Base-by-base conservation (phyloP, 1,284 basidiomycete genomes). In the Fomitopsis schrenkii region DNA sequence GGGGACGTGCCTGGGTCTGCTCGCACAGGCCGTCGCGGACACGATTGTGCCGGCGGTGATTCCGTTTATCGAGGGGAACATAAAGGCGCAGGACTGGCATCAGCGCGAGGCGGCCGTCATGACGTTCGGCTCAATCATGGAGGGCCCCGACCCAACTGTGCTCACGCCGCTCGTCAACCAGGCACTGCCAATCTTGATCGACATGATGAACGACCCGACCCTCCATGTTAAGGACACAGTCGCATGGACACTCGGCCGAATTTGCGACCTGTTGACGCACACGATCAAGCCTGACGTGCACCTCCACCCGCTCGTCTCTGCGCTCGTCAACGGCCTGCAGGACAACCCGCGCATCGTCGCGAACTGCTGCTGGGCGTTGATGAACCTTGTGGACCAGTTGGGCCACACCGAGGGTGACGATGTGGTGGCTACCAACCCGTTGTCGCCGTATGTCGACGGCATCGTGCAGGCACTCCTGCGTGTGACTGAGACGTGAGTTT, bases 71-170 rank as follows among this genome's bases (percentile, higher is more conserved):
- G 97, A 99, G 77, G 88, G 87, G 33, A 91, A 98, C 79, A 98
- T 99, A 82, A 94, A 94, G 71, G 80, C 86, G 38, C 82, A 85
- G 57, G 94, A 98, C 72, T 99, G 97, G 97, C 94, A 94, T 72
- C 82, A 89, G 60, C 94, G 97, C 59, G 97, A 99, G 75, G 97
- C 97, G 0, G 96, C 97, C 22, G 90, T 98, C 66, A 98, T 98
- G 95, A 90, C 95, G 48, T 99, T 99, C 72, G 97, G 97, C 59
- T 97, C 94, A 2, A 98, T 99, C 71, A 85, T 99, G 58, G 96
- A 98, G 65, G 97, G 97, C 2, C 97, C 97, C 12, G 93, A 97
- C 72, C 91, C 94, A 38, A 78, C 79, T 46, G 88, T 94, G 44
- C 85, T 99, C 55, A 90, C 88, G 26, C 95, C 95, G 26, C 87